Evolutionary conservation across 495 filamentous ascomycete species (phyloP).

Genomic region (Penicillium maclennaniae): DNA sequence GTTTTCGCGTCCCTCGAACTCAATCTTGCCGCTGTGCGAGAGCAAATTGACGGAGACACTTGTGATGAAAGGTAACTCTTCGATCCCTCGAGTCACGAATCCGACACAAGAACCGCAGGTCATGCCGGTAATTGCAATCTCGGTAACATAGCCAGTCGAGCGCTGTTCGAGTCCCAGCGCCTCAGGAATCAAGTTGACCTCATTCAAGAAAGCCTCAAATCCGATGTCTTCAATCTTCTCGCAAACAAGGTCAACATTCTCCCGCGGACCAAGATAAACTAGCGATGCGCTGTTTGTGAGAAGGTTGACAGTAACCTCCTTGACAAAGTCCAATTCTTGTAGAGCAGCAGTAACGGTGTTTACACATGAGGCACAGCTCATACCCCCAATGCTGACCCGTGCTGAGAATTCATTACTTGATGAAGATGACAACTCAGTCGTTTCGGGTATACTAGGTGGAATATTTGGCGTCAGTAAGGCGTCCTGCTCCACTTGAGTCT

Average conservation of each 20-base stretch:
- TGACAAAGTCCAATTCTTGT: slow-evolving; percentile 47
- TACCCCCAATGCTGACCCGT: slow-evolving; percentile 53
- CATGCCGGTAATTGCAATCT: slow-evolving; percentile 76
- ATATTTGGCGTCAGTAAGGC: not conserved
- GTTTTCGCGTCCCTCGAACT: slow-evolving; percentile 54
- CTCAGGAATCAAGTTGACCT: slow-evolving; percentile 27
- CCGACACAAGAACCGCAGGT: slow-evolving; percentile 75
- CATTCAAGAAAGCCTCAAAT: slow-evolving; percentile 51
- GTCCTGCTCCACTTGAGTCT: not conserved
- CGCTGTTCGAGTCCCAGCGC: slow-evolving; percentile 16
- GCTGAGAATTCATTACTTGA: slow-evolving; percentile 33
- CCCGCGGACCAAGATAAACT: slow-evolving; percentile 38
- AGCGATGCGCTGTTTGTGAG: slow-evolving; percentile 56
- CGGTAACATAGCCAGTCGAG: slow-evolving; percentile 41
- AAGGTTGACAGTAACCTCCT: slow-evolving; percentile 53
- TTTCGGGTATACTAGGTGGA: slow-evolving; percentile 3
- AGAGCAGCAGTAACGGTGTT: slow-evolving; percentile 51
- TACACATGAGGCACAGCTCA: slow-evolving; percentile 64
- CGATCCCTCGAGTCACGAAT: slow-evolving; percentile 59
- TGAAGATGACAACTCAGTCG: not conserved
- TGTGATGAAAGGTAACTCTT: slow-evolving; percentile 59
- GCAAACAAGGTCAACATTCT: slow-evolving; percentile 41
- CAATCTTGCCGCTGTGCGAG: slow-evolving; percentile 65
- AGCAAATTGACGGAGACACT: slow-evolving; percentile 66
- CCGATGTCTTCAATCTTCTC: slow-evolving; percentile 52